Evolutionary conservation across 2,329 filamentous ascomycete species (phyloP).

Genomic region (Emergomyces orientalis): DNA sequence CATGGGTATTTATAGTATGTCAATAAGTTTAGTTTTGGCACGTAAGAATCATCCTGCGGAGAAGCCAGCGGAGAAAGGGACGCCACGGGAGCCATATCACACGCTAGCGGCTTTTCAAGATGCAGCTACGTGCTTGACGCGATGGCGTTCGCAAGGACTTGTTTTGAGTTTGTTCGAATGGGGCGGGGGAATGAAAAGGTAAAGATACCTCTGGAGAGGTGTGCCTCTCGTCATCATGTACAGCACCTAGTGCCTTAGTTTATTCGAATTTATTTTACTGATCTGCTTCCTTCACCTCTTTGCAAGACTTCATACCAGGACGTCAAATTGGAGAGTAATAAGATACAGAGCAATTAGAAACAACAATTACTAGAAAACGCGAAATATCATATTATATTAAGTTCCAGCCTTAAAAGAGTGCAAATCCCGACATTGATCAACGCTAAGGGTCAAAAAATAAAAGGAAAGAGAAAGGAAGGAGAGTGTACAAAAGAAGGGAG

Average conservation of each 20-base stretch:
- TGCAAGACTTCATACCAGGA: too few relatives aligned
- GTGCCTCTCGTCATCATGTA: neutral
- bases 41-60: neutral
- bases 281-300: neutral
- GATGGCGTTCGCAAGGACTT: neutral
- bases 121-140: neutral
- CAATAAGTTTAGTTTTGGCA: neutral
- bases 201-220: neutral
- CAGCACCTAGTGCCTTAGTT: neutral
- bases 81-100: neutral
- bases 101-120: neutral
- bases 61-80: neutral
- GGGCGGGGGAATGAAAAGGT: neutral
- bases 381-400: neutral
- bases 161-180: neutral
- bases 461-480: neutral
- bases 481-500: neutral
- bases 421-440: neutral
- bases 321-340: neutral
- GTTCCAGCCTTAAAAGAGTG: constrained; percentile 1
- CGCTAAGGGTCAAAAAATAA: neutral
- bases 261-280: neutral
- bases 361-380: neutral
- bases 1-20: neutral
- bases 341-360: neutral